Base-by-base conservation (phyloP, 2,329 filamentous ascomycete species). In the Penicillium sp. region DNA sequence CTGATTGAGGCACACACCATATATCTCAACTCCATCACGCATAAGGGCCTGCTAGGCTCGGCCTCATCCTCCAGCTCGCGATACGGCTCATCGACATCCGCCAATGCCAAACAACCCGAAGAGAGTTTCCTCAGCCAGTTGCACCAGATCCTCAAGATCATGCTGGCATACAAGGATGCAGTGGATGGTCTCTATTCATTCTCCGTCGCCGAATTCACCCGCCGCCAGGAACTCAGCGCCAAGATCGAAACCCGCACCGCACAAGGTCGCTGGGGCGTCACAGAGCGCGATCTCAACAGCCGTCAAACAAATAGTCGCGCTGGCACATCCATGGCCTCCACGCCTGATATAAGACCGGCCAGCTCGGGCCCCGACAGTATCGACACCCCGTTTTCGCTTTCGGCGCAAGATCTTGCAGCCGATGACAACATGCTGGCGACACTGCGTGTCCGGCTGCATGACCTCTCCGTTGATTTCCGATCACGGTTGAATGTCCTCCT, bases 181-280 rank as follows among this genome's bases (percentile, higher is more conserved):
- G 89, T 98, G 29, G 93, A 98, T 62, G 88, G 89, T 0, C 78
- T 98, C 6, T 98, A 97, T 74, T 89, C 86, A 44, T 96, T 90
- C 79, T 90, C 87, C 42, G 89, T 97, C 6, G 89, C 90, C 0
- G 91, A 97, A 68, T 98, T 95, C 68, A 95, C 89, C 1, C 82
- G 83, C 40, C 81, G 88, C n/a, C 91, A 97, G 67, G 90, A 96
- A 61, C 79, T 83, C 16, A 85, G 84, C 50, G 85, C 89, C 2
- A 84, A 84, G 48, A 81, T 82, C 52, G 83, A 87, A 52, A 80
- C 75, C 1, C 78, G 78, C 52, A 84, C 81, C 3, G 79, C 78
- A n/a, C 77, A 79, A 28, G 82, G 82, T 1, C 73, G 75, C 58
- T 85, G 81, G 81, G 81, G 82, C 6, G 66, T 82, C 35, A 77